Percentiles rank a stretch among this genome's conserved stretches.
These are phyloP conservation scores for Diutina ranongensis DNA, from an alignment of 1,139 yeast genomes.

Conservation along the genomic window DNA sequence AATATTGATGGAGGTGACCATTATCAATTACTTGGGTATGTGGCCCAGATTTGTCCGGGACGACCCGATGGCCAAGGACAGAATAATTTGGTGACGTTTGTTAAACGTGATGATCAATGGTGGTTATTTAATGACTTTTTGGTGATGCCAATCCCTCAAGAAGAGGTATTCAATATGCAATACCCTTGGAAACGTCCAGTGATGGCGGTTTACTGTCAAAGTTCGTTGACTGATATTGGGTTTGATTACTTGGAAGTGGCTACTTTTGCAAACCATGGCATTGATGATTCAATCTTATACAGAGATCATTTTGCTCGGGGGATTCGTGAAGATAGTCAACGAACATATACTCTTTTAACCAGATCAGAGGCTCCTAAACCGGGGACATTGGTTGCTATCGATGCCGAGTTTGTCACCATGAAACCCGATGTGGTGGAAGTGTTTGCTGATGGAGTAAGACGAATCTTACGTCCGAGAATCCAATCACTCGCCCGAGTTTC, in stretches of 20 bases:
- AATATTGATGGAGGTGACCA: slow-evolving; percentile 21
- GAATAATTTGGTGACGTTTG: slow-evolving; percentile 49
- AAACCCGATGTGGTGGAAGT: slow-evolving; percentile 76
- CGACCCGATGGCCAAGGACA: slow-evolving; percentile 13
- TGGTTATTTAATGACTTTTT: slow-evolving; percentile 82
- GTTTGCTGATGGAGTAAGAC: slow-evolving; percentile 51
- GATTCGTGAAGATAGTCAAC: slow-evolving; percentile 43
- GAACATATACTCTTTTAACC: slow-evolving; percentile 58
- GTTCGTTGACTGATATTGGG: slow-evolving; percentile 14
- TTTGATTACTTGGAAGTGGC: slow-evolving; percentile 15
- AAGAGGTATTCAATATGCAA: slow-evolving; percentile 57
- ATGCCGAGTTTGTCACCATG: slow-evolving; percentile 89
- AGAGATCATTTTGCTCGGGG: slow-evolving; percentile 71
- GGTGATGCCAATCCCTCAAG: slow-evolving; percentile 68
- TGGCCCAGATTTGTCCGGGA: slow-evolving; percentile 49
- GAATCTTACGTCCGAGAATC: slow-evolving; percentile 62
- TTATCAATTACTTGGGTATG: slow-evolving; percentile 57
- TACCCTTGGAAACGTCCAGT: slow-evolving; percentile 80
- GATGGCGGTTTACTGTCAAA: slow-evolving; percentile 52
- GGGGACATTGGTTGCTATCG: slow-evolving; percentile 81
- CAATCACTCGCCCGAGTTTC: slow-evolving; percentile 83
- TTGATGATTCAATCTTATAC: slow-evolving; percentile 45
- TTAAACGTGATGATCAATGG: slow-evolving; percentile 49
- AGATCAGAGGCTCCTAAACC: slow-evolving; percentile 57
- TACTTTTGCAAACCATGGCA: slow-evolving; percentile 31